These are phyloP conservation scores for Schwanniomyces polymorphus DNA, from an alignment of 805 yeast species.

Conservation along the genomic window DNA sequence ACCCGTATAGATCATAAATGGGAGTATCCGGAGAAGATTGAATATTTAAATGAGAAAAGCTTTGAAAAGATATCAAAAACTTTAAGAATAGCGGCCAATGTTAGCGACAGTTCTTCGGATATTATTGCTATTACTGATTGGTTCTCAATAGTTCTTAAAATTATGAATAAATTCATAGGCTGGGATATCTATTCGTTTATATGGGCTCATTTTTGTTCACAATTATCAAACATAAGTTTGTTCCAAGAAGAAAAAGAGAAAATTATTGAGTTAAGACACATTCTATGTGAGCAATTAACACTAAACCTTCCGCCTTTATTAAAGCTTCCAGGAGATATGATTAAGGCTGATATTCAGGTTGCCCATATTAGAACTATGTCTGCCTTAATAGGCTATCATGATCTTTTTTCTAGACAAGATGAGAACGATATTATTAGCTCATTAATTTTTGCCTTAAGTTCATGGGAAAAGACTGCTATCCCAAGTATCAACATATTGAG, in stretches of 20 bases:
- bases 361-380: slow-evolving; percentile 64
- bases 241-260: slow-evolving; percentile 44
- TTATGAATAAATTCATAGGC: slow-evolving; percentile 52
- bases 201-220: slow-evolving; percentile 70
- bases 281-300: slow-evolving; percentile 61
- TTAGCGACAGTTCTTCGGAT: background rate
- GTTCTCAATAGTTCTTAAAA: slow-evolving; percentile 48
- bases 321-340: slow-evolving; percentile 42
- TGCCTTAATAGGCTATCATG: slow-evolving; percentile 60
- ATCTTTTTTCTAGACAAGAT: slow-evolving; percentile 51
- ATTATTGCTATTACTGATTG: slow-evolving; percentile 45
- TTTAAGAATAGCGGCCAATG: slow-evolving; percentile 16
- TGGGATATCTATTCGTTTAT: slow-evolving; percentile 75
- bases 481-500: slow-evolving; percentile 77
- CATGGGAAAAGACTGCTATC: slow-evolving; percentile 78
- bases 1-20: slow-evolving; percentile 36
- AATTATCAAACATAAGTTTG: slow-evolving; percentile 56
- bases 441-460: slow-evolving; percentile 58
- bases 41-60: slow-evolving; percentile 46
- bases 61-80: slow-evolving; percentile 41
- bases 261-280: slow-evolving; percentile 40
- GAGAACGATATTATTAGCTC: slow-evolving; percentile 65
- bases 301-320: slow-evolving; percentile 46
- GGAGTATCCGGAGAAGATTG: slow-evolving; percentile 60
- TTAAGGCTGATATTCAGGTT: slow-evolving; percentile 65